Evolutionary conservation across 768 basidiomycete species (phyloP).

Genomic region (Lactifluus pinguis): DNA sequence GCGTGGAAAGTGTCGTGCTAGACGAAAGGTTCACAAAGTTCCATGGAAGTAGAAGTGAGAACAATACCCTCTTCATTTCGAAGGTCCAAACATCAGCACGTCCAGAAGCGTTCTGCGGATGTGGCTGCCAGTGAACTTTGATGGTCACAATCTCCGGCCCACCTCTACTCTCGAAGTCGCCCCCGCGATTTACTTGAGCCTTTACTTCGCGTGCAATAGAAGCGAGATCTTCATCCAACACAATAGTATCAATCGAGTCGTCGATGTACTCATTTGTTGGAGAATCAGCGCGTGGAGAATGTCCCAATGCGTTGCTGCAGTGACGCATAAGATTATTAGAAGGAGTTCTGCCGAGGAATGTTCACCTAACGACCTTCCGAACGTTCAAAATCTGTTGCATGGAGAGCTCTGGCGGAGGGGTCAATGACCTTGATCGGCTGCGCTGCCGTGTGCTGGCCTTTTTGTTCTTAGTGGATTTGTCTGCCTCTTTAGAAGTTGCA

Average conservation of each 20-base stretch:
- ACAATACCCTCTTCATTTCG: slow-evolving; percentile 48
- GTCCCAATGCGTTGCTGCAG: slow-evolving; percentile 41
- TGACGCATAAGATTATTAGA: slow-evolving; percentile 2
- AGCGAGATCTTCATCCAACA: slow-evolving; percentile 54
- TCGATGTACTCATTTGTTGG: slow-evolving; percentile 35
- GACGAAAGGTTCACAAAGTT: not conserved
- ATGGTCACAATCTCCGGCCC: slow-evolving; percentile 37
- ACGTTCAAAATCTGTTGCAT: slow-evolving; percentile 46
- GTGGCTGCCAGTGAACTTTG: slow-evolving; percentile 54
- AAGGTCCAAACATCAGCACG: slow-evolving; percentile 40
- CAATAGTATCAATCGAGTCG: slow-evolving; percentile 41
- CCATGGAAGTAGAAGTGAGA: not conserved
- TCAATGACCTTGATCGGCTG: slow-evolving; percentile 64
- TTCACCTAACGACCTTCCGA: slow-evolving; percentile 51
- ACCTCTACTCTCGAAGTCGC: slow-evolving; percentile 21
- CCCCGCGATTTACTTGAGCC: slow-evolving; percentile 23
- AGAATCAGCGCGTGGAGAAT: slow-evolving; percentile 35
- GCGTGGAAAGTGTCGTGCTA: slow-evolving; percentile 59
- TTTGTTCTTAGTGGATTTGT: slow-evolving; percentile 22
- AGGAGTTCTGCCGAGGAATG: not conserved
- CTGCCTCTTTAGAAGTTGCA: not conserved
- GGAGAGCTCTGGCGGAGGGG: slow-evolving; percentile 62
- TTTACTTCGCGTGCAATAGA: slow-evolving; percentile 39
- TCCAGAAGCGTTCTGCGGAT: slow-evolving; percentile 43
- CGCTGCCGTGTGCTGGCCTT: slow-evolving; percentile 33